A percentile compares a stretch with the other conserved stretches of the same genome.
Evolutionary conservation across 345 rosid genomes (phyloP).

Genomic region (Garcia nutans): DNA sequence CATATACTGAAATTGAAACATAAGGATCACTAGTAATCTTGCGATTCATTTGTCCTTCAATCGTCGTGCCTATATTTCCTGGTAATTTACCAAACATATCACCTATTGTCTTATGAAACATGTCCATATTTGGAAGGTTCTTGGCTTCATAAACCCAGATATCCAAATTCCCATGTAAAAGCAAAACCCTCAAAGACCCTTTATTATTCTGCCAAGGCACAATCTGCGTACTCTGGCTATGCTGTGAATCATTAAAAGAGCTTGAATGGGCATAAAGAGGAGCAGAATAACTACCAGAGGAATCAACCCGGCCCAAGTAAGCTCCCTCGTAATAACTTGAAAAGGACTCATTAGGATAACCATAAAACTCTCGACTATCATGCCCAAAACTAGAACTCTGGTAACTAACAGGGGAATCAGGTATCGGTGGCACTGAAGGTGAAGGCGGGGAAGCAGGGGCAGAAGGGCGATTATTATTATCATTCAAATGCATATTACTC

Average conservation of each 20-base stretch:
- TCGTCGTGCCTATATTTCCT: constrained; percentile 36
- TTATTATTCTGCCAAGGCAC: constrained; percentile 50
- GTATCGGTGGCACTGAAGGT: constrained; percentile 39
- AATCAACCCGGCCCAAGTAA: constrained; percentile 43
- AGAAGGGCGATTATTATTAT: constrained; percentile 30
- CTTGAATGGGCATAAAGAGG: constrained; percentile 25
- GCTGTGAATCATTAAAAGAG: constrained; percentile 44
- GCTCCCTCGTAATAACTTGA: constrained; percentile 47
- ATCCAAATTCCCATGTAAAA: constrained; percentile 89
- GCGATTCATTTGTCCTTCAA: constrained; percentile 51
- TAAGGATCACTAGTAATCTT: constrained; percentile 94
- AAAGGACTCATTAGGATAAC: constrained; percentile 60
- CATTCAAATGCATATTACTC: constrained; percentile 45
- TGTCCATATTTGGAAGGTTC: constrained; percentile 92
- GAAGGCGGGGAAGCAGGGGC: constrained; percentile 49
- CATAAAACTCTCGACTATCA: constrained; percentile 46
- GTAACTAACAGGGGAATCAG: constrained; percentile 28
- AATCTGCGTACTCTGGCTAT: constrained; percentile 43
- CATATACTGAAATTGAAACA: constrained; percentile 57
- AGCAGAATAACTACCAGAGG: constrained; percentile 26
- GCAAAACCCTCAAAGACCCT: constrained; percentile 72
- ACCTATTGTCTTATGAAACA: constrained; percentile 79
- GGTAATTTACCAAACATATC: constrained; percentile 57
- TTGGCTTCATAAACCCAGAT: constrained; percentile 64
- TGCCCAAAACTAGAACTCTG: constrained; percentile 41